phyloP scores from a whole-genome alignment of 106 monocot genomes.

The Xerophyta viscosa region DNA sequence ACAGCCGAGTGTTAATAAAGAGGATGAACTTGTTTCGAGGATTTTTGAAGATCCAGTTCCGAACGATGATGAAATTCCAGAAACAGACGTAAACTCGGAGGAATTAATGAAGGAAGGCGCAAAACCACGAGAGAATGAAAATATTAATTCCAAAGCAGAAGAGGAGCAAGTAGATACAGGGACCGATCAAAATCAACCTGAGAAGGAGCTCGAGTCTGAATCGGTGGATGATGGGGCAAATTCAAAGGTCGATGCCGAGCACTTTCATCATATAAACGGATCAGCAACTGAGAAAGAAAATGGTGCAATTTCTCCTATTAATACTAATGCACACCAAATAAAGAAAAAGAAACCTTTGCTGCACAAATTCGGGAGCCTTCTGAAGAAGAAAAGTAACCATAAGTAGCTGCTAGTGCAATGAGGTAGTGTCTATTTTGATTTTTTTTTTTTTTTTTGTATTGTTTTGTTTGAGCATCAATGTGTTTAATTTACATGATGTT shows the following conservation, averaged over 20 bases:
- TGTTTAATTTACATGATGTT: not conserved
- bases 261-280: constrained; percentile 26
- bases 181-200: constrained; percentile 20
- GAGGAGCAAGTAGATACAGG: constrained; percentile 9
- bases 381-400: constrained; percentile 37
- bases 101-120: constrained; percentile 4
- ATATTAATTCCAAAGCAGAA: constrained; percentile 12
- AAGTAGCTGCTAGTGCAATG: constrained; percentile 3
- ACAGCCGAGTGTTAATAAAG: too few relatives aligned
- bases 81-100: not conserved
- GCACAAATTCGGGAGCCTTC: constrained; percentile 34
- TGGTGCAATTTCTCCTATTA: constrained; percentile 19
- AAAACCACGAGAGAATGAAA: constrained; percentile 15
- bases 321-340: constrained; percentile 13
- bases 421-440: constrained; percentile 3
- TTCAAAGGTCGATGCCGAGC: constrained; percentile 22
- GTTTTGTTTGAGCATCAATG: not conserved
- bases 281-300: constrained; percentile 5
- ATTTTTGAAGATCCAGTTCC: too few relatives aligned
- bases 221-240: constrained; percentile 26
- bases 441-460: not conserved
- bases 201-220: constrained; percentile 43
- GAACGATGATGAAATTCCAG: too few relatives aligned
- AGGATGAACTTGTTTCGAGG: too few relatives aligned
- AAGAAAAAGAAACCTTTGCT: constrained; percentile 52